phyloP scores from a whole-genome alignment of 2,329 filamentous ascomycete genomes.

The Talaromyces pinophilus region DNA sequence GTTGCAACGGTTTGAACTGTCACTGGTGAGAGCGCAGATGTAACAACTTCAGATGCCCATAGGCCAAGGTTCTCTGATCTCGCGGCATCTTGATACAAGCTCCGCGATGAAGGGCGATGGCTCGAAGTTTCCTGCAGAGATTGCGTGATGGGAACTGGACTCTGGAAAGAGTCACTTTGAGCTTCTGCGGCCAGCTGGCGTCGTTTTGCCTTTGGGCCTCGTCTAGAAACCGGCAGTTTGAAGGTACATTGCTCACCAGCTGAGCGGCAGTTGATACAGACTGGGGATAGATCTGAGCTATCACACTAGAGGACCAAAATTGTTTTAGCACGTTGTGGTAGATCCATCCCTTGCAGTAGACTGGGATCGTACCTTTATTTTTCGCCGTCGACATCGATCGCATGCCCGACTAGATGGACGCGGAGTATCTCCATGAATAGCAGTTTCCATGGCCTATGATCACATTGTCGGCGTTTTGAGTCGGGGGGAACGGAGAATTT shows the following conservation, averaged over 20 bases:
- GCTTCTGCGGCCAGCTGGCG: neutral
- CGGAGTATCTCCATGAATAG: neutral
- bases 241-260: conserved; percentile 41
- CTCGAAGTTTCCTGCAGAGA: neutral
- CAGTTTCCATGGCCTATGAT: conserved; percentile 1
- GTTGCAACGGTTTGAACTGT: conserved; percentile 22
- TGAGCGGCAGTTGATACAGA: conserved; percentile 33
- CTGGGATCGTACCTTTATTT: conserved; percentile 11
- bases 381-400: conserved; percentile 18
- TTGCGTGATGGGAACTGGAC: neutral
- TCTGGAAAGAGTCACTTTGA: neutral
- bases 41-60: conserved; percentile 11
- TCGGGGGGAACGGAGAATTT: neutral
- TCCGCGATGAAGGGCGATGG: neutral
- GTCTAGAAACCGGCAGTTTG: conserved; percentile 41
- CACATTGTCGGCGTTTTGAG: neutral
- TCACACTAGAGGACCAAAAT: neutral
- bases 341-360: neutral
- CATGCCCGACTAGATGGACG: conserved; percentile 10
- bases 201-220: conserved; percentile 22
- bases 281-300: conserved; percentile 14
- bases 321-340: neutral
- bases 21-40: conserved; percentile 19
- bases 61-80: conserved; percentile 4
- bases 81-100: neutral